Base-by-base conservation (phyloP, 1,284 basidiomycete genomes). In the Cystobasidium slooffiae region DNA sequence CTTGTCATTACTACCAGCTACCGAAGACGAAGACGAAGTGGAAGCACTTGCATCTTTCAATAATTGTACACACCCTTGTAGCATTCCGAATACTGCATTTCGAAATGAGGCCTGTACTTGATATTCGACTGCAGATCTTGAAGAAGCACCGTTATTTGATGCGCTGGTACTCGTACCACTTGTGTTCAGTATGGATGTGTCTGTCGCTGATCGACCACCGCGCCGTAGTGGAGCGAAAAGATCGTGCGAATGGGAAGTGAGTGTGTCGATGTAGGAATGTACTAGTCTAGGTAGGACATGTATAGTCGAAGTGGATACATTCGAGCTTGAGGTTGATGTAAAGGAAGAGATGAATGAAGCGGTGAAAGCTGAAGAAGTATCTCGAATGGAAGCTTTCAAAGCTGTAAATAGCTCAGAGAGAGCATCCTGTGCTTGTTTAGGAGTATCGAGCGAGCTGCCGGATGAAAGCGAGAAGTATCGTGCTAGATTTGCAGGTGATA, bases 51-150 rank as follows among this genome's bases (percentile, higher is more conserved):
- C 64, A 7, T 46, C 64, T 6, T 49, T 20, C 16, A 66, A n/a
- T 5, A 66, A 41, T 39, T 66, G 62, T 22, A 37, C 37, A 4
- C 39, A 8, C 20, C 43, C 20, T 64, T 52, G 58, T 39, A 64
- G 53, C 37, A 73, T 64, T 7, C 70, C 70, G 20, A 73, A 73
- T 10, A 59, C 44, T 8, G 70, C 63, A 44, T 65, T 22, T 10
- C 70, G 31, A 39, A 62, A 51, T n/a, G 43, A 52, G 9, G 52
- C 56, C 53, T 73, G 70, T 49, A 65, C 55, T 43, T 73, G 70
- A 44, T 62, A 64, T 22, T 73, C 70, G 2, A 63, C 55, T 14
- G 70, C 70, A 39, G 70, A 73, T 51, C 70, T 63, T 2, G 62
- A 66, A 1, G 10, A 22, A 12, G 69, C 52, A 22, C 24, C 39